A percentile compares a stretch with the other conserved stretches of the same genome.
These are phyloP conservation scores for Paramecium caudatum DNA, from an alignment of 73 alveolate species.

Conservation along the genomic window DNA sequence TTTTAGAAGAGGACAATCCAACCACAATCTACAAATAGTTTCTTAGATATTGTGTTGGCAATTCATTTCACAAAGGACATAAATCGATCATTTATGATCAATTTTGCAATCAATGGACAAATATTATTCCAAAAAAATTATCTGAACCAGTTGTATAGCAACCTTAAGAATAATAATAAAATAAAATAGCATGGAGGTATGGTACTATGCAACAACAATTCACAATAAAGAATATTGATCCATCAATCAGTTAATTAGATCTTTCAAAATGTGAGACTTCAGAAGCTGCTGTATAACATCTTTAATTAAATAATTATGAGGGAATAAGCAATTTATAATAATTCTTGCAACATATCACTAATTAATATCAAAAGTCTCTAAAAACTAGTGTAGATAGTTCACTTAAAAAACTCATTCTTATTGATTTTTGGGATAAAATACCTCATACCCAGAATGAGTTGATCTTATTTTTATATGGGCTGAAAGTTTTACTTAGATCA, in stretches of 20 bases:
- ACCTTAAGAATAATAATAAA: neutral
- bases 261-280: neutral
- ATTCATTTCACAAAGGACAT: constrained; percentile 26
- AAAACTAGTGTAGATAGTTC: constrained; percentile 29
- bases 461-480: neutral
- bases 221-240: constrained; percentile 33
- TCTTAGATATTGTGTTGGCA: constrained; percentile 27
- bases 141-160: neutral
- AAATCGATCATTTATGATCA: neutral
- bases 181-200: constrained; percentile 67
- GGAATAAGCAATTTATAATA: constrained; percentile 9
- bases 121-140: neutral
- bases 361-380: neutral
- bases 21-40: constrained; percentile 48
- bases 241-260: neutral
- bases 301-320: neutral
- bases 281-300: neutral
- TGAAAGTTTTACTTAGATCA: constrained; percentile 26
- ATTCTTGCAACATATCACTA: constrained; percentile 23
- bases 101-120: constrained; percentile 2
- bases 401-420: constrained; percentile 34
- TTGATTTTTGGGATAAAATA: constrained; percentile 36
- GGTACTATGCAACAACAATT: neutral
- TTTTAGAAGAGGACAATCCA: constrained; percentile 45
- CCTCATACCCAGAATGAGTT: neutral